Evolutionary conservation across 2,329 filamentous ascomycete species (phyloP), one percentile per base, ranked within the genome.

Genomic region (Colletotrichum zoysiae): DNA sequence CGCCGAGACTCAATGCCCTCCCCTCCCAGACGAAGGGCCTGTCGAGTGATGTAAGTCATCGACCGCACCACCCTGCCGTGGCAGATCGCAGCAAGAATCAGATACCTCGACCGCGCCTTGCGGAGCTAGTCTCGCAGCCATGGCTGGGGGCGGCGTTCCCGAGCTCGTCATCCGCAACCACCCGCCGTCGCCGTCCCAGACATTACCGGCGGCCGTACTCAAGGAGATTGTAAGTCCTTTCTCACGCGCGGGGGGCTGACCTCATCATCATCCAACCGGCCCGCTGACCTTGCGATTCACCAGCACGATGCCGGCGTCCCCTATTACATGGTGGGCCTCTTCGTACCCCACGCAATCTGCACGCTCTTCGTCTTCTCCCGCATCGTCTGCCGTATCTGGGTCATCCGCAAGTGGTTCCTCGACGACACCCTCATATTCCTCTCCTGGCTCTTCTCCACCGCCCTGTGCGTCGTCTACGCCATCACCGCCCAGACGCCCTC

Each of bases 391-490:
- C 78, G 79, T 16, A 59, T 78, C 38, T 60, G 74, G 56, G 67
- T 81, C 44, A 74, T 79, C 12, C 74, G 77, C 1, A 80, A 77
- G 65, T 81, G 79, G 80, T 80, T 79, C 71, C 65, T 78, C 40
- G 79, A 81, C 63, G 79, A 81, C 76, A 78, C 76, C 2, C 76
- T 81, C 38, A 78, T 80, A 42, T 46, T 80, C 20, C 65, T 75
- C n/a, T 76, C 79, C 7, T 81, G 77, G 77, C 58, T 76, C 59
- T 78, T 77, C 74, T 78, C 79, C 8, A 80, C 80, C 0, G 76
- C 77, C 7, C 77, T 81, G 9, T 80, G 77, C 69, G 65, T 78
- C 46, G 73, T 79, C 55, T 81, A 81, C 75, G 75, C 74, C 74
- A 76, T 79, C 58, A 76, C 78, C 38, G 75, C 79, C 46, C 59